Base-by-base conservation (phyloP, 768 basidiomycete genomes). In the Boletales sp. region DNA sequence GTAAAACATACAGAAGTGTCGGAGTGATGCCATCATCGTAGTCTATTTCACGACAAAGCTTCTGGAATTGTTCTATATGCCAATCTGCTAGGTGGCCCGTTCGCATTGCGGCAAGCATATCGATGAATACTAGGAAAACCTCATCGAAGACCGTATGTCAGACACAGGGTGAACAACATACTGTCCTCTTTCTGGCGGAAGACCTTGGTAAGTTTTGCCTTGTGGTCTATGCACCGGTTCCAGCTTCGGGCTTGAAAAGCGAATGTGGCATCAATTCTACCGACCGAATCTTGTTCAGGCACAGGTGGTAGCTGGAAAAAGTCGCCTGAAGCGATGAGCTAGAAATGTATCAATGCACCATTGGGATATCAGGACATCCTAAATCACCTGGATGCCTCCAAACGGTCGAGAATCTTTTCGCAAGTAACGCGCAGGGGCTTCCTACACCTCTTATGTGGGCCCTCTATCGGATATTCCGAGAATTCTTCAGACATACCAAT, bases 101-200 rank as follows among this genome's bases (percentile, higher is more conserved):
- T 21, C 96, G 83, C 94, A 98, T 97, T 60, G 96, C 94, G 63
- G 97, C 97, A 42, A 98, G 74, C 91, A 98, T 98, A 60, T 92
- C 78, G 40, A 99, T 81, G 61, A 99, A 97, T 41, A 78, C 93
- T 93, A 60, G 30, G 32, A 37, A 19, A 40, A 25, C 37, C 28
- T n/a, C 34, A 35, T 36, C 15, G 13, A n/a, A 39, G 15, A 44
- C 12, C 11, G 11, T 13, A 11, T 30, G 6, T 46, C 2, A 3
- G 28, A 32, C 13, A 17, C 4, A 44, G 31, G 14, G 11, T 32
- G 43, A 25, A 51, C 8, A 5, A 40, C 57, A 31, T 51, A 79
- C 80, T 65, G 41, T 76, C 70, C 58, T 88, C 84, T 41, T 72
- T 84, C 63, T 90, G 87, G 48, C 87, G 72, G 68, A 89, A 90